These are phyloP conservation scores for Dictyostelium intermedium DNA, from an alignment of 78 protist species.

Conservation along the genomic window DNA sequence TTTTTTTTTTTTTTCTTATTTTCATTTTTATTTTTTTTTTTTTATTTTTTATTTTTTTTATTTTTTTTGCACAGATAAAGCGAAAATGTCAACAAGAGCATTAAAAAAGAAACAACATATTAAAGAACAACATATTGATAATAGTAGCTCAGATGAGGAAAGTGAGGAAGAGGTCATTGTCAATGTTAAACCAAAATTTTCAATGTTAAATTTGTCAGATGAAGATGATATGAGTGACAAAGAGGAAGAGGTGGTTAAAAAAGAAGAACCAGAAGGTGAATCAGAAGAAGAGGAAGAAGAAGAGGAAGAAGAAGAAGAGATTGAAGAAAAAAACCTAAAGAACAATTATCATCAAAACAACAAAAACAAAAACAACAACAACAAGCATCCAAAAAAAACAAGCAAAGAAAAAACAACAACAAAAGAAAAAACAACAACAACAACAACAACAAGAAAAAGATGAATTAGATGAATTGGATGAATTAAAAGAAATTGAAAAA, in stretches of 20 bases:
- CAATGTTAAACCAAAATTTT: conserved; percentile 5
- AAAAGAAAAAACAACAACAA: not conserved
- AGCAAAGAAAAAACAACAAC: conserved; percentile 43
- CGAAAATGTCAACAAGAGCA: conserved; percentile 56
- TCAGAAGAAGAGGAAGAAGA: conserved; percentile 17
- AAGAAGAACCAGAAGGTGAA: too few species aligned
- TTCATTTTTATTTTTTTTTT: not conserved
- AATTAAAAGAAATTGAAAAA: not conserved
- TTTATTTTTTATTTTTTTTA: not conserved
- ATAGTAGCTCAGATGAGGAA: not conserved
- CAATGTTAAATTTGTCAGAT: conserved; percentile 43
- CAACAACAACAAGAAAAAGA: not conserved
- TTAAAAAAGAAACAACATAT: conserved; percentile 25
- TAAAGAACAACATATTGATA: not conserved
- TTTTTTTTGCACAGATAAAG: not conserved
- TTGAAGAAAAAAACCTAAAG: not conserved
- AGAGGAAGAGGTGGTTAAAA: not conserved
- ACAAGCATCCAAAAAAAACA: not conserved
- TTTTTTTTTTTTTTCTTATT: not conserved
- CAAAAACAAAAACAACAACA: not conserved
- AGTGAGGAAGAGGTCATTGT: not conserved
- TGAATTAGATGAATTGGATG: not conserved
- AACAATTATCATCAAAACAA: not conserved
- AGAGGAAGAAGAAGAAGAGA: not conserved
- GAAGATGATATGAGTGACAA: not conserved